Evolutionary conservation across 257 asterid species (phyloP).

Genomic region (Rubia yunnanensis): DNA sequence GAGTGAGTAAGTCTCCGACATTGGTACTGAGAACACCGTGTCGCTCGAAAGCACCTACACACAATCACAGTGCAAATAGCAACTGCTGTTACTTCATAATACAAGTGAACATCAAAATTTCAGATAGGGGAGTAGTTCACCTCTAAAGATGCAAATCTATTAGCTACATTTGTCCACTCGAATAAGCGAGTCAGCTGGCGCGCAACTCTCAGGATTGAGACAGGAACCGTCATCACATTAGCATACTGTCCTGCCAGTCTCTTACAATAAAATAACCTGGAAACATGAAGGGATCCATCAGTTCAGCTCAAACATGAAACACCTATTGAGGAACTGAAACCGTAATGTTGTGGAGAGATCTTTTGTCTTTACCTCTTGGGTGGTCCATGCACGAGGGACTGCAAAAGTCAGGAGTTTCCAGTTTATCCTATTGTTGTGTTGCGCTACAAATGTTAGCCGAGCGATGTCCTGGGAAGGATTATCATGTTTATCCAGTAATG

Average conservation of each 20-base stretch:
- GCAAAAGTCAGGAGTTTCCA: slow-evolving; percentile 91
- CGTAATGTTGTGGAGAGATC: neutral
- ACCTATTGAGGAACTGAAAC: neutral
- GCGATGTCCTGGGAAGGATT: slow-evolving; percentile 68
- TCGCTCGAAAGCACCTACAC: slow-evolving; percentile 79
- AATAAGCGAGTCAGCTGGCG: slow-evolving; percentile 89
- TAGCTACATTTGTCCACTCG: slow-evolving; percentile 98
- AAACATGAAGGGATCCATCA: slow-evolving; percentile 5
- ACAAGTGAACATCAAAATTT: too few species aligned
- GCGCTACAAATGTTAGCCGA: slow-evolving; percentile 82
- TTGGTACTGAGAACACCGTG: slow-evolving; percentile 78
- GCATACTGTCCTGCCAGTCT: slow-evolving; percentile 99
- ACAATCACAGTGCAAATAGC: neutral
- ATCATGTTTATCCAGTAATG: slow-evolving; percentile 7
- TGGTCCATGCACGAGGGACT: slow-evolving; percentile 99
- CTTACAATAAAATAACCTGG: slow-evolving; percentile 94
- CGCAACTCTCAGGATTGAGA: slow-evolving; percentile 73
- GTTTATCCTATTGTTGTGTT: slow-evolving; percentile 70
- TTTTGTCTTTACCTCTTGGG: slow-evolving; percentile 73
- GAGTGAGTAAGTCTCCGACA: slow-evolving; percentile 68
- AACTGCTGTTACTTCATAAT: too few species aligned
- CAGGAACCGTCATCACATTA: slow-evolving; percentile 98
- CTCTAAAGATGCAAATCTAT: slow-evolving; percentile 96
- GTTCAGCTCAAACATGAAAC: neutral
- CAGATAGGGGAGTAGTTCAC: slow-evolving; percentile 18